phyloP scores from a whole-genome alignment of 1,284 basidiomycete species.

The Austroboletus niveus region DNA sequence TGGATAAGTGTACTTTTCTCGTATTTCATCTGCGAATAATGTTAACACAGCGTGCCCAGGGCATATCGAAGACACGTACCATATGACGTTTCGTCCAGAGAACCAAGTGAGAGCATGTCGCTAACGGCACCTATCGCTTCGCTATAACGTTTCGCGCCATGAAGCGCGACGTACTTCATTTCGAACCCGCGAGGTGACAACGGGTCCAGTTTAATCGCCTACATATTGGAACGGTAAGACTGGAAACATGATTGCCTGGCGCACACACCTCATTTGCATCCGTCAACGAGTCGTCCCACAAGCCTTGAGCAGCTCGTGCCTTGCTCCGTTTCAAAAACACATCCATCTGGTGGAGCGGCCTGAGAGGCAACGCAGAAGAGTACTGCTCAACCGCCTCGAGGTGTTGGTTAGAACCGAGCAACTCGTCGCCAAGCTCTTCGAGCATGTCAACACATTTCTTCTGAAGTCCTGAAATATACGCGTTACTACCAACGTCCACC shows the following conservation, averaged over 20 bases:
- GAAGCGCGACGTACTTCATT: slow-evolving; percentile 3
- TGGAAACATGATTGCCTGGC: neutral
- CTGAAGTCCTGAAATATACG: slow-evolving; percentile 1
- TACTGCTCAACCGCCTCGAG: slow-evolving; percentile 3
- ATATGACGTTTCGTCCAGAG: slow-evolving; percentile 1
- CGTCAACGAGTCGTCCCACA: slow-evolving; percentile 2
- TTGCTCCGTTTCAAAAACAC: slow-evolving; percentile 5
- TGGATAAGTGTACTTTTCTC: neutral
- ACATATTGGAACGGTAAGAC: neutral
- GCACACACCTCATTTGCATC: slow-evolving; percentile 9
- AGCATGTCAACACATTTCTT: neutral
- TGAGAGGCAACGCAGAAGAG: slow-evolving; percentile 2
- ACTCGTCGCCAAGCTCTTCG: no score
- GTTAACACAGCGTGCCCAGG: neutral
- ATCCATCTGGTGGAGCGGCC: neutral
- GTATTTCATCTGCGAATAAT: neutral
- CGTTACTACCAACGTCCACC: neutral
- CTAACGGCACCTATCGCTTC: neutral
- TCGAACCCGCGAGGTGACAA: slow-evolving; percentile 7
- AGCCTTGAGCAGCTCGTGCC: neutral
- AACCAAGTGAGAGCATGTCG: slow-evolving; percentile 3
- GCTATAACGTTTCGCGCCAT: neutral
- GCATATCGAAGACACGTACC: slow-evolving; percentile 1
- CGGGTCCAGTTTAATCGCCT: slow-evolving; percentile 7
- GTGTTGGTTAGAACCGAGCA: no score